Evolutionary conservation across 2,329 filamentous ascomycete species (phyloP), one percentile per base, ranked within the genome.

Genomic region (Scedosporium boydii): DNA sequence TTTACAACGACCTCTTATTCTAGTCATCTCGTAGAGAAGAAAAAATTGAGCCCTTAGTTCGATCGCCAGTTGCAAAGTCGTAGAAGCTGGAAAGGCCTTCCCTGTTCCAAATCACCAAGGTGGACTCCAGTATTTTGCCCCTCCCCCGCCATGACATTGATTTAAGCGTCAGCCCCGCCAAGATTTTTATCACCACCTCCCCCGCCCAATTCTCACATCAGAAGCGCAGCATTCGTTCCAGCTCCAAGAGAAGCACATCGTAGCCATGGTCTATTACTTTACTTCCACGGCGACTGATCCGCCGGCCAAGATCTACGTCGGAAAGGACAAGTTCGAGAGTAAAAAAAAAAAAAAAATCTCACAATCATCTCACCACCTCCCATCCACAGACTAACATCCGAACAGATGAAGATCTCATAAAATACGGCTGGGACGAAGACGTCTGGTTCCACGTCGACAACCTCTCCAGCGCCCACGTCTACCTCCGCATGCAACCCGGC

Each of bases 371-470:
- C 53, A 12, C 53, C 23, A 3, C 23, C 53, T 14, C 9, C n/a
- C 53, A 7, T 29, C 53, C n/a, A 3, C 14, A 26, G 14, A 56
- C 23, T 29, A n/a, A 38, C 55, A 23, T 56, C 51, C 26, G 2
- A 16, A 0, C 73, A 99, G 95, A 98, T 78, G 95, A 99, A 82
- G 92, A 96, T 68, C 77, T 99, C 69, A 98, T 99, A 74, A 91
- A 93, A 70, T 89, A 90, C 74, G 95, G 95, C 67, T 91, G 92
- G 84, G 92, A 97, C 59, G 89, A 96, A 73, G 95, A 99, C 79
- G 87, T 99, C 70, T 99, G 95, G 95, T 99, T 99, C 72, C 95
- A 99, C 80, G 95, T 89, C 69, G 95, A 99, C 80, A 99, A 99
- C 74, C 83, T 99, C 41, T 97, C 93, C 51, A 96, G 90, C 69